These are phyloP conservation scores for Fusarium chuoi DNA, from an alignment of 2,329 filamentous ascomycete genomes.

Conservation along the genomic window DNA sequence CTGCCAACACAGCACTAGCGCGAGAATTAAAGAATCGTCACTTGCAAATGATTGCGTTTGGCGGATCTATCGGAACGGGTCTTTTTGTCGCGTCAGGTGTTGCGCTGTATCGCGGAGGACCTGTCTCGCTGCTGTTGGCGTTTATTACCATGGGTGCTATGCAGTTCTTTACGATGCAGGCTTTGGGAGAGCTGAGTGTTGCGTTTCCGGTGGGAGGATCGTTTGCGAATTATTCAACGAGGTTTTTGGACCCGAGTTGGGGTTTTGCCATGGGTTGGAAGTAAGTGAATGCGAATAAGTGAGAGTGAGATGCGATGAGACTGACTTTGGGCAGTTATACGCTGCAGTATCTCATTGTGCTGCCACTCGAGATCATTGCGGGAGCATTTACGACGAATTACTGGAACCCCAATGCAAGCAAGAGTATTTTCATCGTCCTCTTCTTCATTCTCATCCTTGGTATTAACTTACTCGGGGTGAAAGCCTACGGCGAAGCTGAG, in stretches of 20 bases:
- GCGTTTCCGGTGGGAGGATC: constrained; percentile 90
- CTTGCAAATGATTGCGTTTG: constrained; percentile 59
- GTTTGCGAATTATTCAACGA: constrained; percentile 89
- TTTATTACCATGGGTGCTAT: constrained; percentile 83
- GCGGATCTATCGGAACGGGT: constrained; percentile 87
- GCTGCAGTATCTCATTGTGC: constrained; percentile 83
- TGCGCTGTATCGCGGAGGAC: constrained; percentile 76
- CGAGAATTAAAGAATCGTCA: constrained; percentile 83
- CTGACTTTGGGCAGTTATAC: constrained; percentile 68
- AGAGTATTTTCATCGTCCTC: constrained; percentile 81
- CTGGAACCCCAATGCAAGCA: constrained; percentile 73
- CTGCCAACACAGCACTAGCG: constrained; percentile 78
- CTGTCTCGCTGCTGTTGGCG: constrained; percentile 78
- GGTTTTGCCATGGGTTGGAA: constrained; percentile 97
- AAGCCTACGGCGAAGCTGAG: constrained; percentile 88
- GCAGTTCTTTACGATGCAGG: constrained; percentile 92
- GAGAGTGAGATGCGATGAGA: background rate
- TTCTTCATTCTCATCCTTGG: constrained; percentile 79
- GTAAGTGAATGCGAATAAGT: constrained; percentile 48
- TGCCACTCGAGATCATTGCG: constrained; percentile 87
- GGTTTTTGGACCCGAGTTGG: constrained; percentile 95
- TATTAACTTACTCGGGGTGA: constrained; percentile 90
- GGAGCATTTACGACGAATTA: constrained; percentile 85
- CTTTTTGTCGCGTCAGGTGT: constrained; percentile 87
- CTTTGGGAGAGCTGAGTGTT: constrained; percentile 89